Conservation (phyloP, 495 filamentous ascomycete species). For the Trichoderma orchidacearum region DNA sequence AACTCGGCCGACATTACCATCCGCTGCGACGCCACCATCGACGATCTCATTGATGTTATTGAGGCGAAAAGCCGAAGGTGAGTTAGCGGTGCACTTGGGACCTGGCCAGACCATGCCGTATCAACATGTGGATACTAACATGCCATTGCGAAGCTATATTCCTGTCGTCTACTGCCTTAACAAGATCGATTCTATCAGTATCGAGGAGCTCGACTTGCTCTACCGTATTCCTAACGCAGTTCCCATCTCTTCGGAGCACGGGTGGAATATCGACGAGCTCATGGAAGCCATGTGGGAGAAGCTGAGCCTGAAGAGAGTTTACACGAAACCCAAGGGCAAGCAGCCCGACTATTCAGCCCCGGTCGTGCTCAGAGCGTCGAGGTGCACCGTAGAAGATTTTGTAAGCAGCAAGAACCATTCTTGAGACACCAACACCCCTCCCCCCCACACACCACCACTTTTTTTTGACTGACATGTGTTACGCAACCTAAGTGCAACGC, state of each 20-base stretch:
- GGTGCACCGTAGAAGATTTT: constrained; percentile 91
- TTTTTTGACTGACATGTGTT: constrained; percentile 14
- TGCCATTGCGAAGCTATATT: constrained; percentile 49
- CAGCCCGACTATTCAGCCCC: constrained; percentile 85
- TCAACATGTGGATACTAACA: background rate
- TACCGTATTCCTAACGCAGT: constrained; percentile 95
- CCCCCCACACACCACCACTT: background rate
- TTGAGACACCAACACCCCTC: background rate
- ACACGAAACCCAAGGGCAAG: constrained; percentile 96
- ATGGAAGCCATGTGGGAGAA: constrained; percentile 98
- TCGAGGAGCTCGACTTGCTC: constrained; percentile 89
- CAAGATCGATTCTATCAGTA: constrained; percentile 96
- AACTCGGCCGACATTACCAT: constrained; percentile 96
- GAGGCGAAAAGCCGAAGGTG: constrained; percentile 75
- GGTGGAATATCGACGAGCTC: constrained; percentile 96
- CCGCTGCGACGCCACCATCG: constrained; percentile 75
- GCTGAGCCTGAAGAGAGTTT: constrained; percentile 77
- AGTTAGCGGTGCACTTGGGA: background rate
- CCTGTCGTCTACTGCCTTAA: constrained; percentile 97
- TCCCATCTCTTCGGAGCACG: constrained; percentile 94
- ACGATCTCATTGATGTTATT: constrained; percentile 87
- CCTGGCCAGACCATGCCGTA: background rate
- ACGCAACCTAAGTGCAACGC: constrained; percentile 60
- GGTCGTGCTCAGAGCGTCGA: constrained; percentile 70
- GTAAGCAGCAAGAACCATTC: constrained; percentile 39